Conservation (phyloP, 768 basidiomycete species). For the Strobilomyces echinocephalus region DNA sequence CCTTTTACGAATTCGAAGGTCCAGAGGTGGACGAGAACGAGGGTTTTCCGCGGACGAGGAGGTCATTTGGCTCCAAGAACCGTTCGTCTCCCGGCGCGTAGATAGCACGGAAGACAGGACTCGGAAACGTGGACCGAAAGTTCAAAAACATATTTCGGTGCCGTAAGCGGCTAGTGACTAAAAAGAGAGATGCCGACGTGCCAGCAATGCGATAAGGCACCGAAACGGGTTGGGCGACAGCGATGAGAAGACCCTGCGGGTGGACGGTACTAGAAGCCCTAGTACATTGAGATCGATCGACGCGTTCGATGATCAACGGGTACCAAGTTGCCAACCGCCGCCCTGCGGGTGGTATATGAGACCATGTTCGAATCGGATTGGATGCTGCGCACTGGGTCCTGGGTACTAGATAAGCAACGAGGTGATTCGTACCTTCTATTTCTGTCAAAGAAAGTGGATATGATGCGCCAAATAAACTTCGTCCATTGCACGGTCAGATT, state of each 20-base stretch:
- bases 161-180: conserved; percentile 10
- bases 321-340: background rate
- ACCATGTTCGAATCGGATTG: background rate
- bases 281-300: background rate
- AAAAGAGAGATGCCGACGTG: background rate
- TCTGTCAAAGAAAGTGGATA: background rate
- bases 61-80: background rate
- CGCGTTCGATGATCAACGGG: background rate
- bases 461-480: background rate
- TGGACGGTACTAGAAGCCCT: background rate
- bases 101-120: conserved; percentile 13
- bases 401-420: conserved; percentile 5
- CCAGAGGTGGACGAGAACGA: background rate
- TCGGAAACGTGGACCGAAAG: conserved; percentile 9
- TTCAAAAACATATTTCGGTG: background rate
- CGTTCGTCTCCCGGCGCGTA: background rate
- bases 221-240: background rate
- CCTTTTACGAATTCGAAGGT: background rate
- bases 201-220: conserved; percentile 10
- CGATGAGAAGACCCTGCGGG: background rate
- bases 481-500: background rate
- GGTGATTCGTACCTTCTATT: background rate
- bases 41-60: conserved; percentile 4
- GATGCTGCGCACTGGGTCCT: background rate
- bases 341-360: background rate